Conservation (phyloP, 441 rosid genomes). For the Pelargonium australe region DNA sequence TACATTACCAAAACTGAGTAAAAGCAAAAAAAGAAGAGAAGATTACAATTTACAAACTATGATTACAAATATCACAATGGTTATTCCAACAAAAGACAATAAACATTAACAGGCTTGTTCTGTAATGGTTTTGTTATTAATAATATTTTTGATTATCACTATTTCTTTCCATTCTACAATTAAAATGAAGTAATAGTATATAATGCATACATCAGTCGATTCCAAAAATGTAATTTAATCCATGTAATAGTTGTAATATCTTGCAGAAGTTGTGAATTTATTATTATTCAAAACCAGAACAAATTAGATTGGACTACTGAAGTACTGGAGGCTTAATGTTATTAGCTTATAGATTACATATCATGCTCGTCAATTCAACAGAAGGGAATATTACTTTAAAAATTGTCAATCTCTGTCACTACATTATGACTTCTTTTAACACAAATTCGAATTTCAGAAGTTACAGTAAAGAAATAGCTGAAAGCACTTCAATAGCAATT, state of each 20-base stretch:
- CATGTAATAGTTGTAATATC: background rate
- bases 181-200: background rate
- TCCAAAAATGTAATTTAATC: background rate
- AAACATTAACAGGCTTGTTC: background rate
- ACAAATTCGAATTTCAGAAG: background rate
- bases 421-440: background rate
- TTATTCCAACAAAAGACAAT: background rate
- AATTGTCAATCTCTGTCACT: background rate
- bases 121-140: background rate
- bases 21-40: background rate
- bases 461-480: background rate
- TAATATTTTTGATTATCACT: background rate
- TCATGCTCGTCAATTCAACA: background rate
- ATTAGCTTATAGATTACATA: background rate
- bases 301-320: background rate
- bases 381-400: background rate
- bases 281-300: background rate
- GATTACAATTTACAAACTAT: background rate
- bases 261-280: too few relatives aligned
- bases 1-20: too few relatives aligned
- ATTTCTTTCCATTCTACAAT: background rate
- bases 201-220: background rate
- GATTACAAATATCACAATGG: background rate
- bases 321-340: background rate
- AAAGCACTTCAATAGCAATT: conserved; percentile 1